Percentiles rank a stretch among this genome's conserved stretches.
Conservation (phyloP, 2,329 filamentous ascomycete species). For the Orbilia javanica region DNA sequence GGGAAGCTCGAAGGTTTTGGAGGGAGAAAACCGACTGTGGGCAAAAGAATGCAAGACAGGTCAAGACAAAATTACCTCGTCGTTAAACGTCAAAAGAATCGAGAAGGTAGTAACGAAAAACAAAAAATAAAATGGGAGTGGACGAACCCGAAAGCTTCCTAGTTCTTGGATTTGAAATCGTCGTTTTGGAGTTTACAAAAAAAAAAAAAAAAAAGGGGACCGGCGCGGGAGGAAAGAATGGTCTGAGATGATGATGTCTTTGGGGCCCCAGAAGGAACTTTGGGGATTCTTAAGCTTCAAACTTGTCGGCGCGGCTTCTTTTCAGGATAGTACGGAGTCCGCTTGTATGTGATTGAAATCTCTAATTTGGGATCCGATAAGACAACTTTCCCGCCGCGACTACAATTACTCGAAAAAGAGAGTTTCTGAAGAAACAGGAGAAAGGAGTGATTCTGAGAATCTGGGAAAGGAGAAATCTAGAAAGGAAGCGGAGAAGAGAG, state of each 20-base stretch:
- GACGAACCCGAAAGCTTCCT: conserved; percentile 52
- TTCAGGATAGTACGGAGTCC: conserved; percentile 21
- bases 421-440: conserved; percentile 8
- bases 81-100: conserved; percentile 59
- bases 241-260: conserved; percentile 47
- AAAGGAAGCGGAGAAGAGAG: neutral
- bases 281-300: conserved; percentile 3
- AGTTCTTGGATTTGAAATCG: conserved; percentile 50
- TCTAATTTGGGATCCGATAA: conserved; percentile 45
- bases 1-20: conserved; percentile 28
- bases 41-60: conserved; percentile 54
- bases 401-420: conserved; percentile 49
- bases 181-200: conserved; percentile 25
- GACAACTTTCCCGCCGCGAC: conserved; percentile 51
- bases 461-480: neutral
- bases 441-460: conserved; percentile 15
- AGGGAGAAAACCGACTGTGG: conserved; percentile 48
- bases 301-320: conserved; percentile 55
- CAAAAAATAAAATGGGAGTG: conserved; percentile 58
- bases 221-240: conserved; percentile 44
- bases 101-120: conserved; percentile 60
- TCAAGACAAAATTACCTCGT: conserved; percentile 53
- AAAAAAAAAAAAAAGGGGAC: conserved; percentile 42
- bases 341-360: conserved; percentile 11
- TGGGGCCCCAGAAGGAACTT: conserved; percentile 20